Base-by-base conservation (phyloP, 2,329 filamentous ascomycete species). In the Trichoderma lentiforme region DNA sequence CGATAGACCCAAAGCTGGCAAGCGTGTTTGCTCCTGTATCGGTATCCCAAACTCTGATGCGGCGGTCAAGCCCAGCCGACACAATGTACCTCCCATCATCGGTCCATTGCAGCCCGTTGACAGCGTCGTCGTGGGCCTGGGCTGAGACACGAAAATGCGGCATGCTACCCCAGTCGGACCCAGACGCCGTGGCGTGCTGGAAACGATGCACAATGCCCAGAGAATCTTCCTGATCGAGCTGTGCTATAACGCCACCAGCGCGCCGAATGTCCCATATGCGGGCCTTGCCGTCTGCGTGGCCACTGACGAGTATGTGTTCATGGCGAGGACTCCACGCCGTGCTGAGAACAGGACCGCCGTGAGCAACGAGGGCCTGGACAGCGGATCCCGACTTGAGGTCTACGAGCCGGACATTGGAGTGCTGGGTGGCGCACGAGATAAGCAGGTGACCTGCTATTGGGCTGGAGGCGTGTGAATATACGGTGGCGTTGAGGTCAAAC, bases 221-320 rank as follows among this genome's bases (percentile, higher is more conserved):
- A 3, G 90, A 91, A 78, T 98, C 94, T 78, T 97, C 93, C 82
- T 94, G 90, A 78, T 98, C 93, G 2, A 98, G 86, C 53, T 92
- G 87, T 0, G 91, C 93, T 36, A 98, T 85, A 24, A 92, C 89
- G 7, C 91, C 91, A 24, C 92, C 91, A 34, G 93, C 92, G 36
- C 93, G 90, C 4, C 95, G 88, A 30, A 98, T 88, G 79, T 98
- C 95, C 91, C 95, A 98, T 43, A 98, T 84, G 26, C 94, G 89
- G 3, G 95, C 90, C 11, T 90, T 91, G 24, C 95, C 95, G 78
- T 98, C 95, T 0, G 91, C 89, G n/a, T 93, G 92, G 0, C 93
- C 94, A 65, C 93, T 95, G 11, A 92, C 93, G 3, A 98, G 87
- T 4, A 97, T 85, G 77, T 97, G 89, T 61, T 95, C 93, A 62